Base-by-base conservation (phyloP, 2,329 filamentous ascomycete species). In the Cladosporium phlei region DNA sequence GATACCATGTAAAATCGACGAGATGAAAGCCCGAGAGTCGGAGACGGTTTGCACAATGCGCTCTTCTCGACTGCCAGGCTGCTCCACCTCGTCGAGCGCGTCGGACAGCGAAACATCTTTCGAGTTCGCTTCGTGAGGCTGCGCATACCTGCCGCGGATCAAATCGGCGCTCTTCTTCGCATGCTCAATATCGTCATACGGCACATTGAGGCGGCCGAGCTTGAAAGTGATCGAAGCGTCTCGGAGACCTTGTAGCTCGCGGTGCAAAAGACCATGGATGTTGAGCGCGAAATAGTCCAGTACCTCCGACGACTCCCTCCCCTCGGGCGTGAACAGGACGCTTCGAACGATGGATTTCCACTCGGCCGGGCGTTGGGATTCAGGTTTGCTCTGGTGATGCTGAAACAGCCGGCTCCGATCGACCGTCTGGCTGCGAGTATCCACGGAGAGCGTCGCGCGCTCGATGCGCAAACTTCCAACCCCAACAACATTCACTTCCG, bases 211-310 rank as follows among this genome's bases (percentile, higher is more conserved):
- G 46, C 91, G 82, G 12, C 94, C 93, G 28, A 96, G 76, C 67
- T 98, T 98, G 53, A 97, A 72, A 0, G 89, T 85, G 50, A 98
- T 82, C 1, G 90, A 88, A 0, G 90, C 86, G 70, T 98, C 93
- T 49, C 88, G 82, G 24, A 98, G 76, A 1, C 91, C 93, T 53
- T 95, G 88, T 34, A 88, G 72, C 28, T 89, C 82, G 54, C 87
- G 85, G 66, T 94, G 88, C 21, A 98, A 72, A 51, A 94, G 83
- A 5, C 94, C 93, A 65, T 98, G 90, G 37, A 98, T 79, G 58
- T 95, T 97, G 50, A 97, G 71, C 3, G 86, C 85, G 50, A 87
- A 82, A 60, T 89, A 86, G 65, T 98, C 94, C 55, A 98, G 70
- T 2, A 98, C 71, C 66, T 98, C 91, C 47, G 88, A 82, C 1